phyloP scores from a whole-genome alignment of 179 eudicot species.

The Beta macrorhiza region DNA sequence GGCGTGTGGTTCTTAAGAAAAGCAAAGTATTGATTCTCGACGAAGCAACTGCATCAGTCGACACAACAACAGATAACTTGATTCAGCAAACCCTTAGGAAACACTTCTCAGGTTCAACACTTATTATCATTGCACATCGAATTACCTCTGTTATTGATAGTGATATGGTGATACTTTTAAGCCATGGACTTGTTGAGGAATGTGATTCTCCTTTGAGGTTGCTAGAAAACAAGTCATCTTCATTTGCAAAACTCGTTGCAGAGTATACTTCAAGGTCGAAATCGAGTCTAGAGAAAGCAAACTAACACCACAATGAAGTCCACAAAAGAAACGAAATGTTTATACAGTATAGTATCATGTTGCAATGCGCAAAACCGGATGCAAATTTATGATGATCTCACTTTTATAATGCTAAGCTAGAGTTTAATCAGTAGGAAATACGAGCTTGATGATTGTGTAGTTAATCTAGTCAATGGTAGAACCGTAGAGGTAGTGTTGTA shows the following conservation, averaged over 20 bases:
- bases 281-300: slow-evolving; percentile 24
- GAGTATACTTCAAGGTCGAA: slow-evolving; percentile 69
- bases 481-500: no score
- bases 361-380: not conserved
- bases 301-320: not conserved
- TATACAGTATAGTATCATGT: no score
- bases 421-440: no score
- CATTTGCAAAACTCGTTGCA: slow-evolving; percentile 78
- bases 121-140: slow-evolving; percentile 57
- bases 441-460: no score
- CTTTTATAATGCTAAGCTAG: no score
- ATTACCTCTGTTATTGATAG: slow-evolving; percentile 67
- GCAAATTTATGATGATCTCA: not conserved
- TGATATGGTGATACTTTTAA: slow-evolving; percentile 58
- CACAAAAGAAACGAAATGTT: not conserved
- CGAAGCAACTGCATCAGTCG: slow-evolving; percentile 71
- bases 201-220: slow-evolving; percentile 66
- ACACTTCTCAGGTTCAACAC: slow-evolving; percentile 56
- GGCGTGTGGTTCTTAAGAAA: slow-evolving; percentile 59
- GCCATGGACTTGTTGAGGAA: slow-evolving; percentile 59
- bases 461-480: no score
- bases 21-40: slow-evolving; percentile 60
- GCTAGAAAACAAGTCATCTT: slow-evolving; percentile 71
- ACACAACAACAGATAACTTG: slow-evolving; percentile 61
- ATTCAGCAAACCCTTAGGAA: slow-evolving; percentile 54